Evolutionary conservation across 345 rosid species (phyloP).

Genomic region (Brassica cretica): DNA sequence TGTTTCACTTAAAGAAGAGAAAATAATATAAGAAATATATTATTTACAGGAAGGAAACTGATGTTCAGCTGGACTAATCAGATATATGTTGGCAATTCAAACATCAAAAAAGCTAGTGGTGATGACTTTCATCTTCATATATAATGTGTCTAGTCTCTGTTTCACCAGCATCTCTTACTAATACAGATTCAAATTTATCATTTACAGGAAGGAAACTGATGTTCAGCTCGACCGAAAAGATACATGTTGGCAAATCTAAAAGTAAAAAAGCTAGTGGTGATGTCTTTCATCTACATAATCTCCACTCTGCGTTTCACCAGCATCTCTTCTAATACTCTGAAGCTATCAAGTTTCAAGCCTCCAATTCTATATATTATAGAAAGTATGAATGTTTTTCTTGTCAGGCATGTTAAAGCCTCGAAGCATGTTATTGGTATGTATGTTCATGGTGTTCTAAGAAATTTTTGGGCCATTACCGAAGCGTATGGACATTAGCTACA

Average conservation of each 20-base stretch:
- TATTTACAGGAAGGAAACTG: neutral
- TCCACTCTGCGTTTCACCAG: neutral
- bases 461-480: neutral
- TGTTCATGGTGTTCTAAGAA: neutral
- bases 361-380: too few relatives aligned
- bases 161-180: too few relatives aligned
- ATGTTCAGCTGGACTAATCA: neutral
- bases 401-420: neutral
- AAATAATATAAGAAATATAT: too few relatives aligned
- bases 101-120: too few relatives aligned
- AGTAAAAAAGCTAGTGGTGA: neutral
- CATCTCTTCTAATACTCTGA: neutral
- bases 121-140: too few relatives aligned
- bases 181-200: too few relatives aligned
- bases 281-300: neutral
- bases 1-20: too few relatives aligned
- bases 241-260: too few relatives aligned
- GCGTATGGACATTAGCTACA: neutral
- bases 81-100: too few relatives aligned
- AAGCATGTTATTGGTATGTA: neutral
- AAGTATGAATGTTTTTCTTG: neutral
- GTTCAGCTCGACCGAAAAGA: neutral
- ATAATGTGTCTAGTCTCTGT: too few relatives aligned
- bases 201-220: neutral
- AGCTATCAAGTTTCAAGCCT: neutral